Base-by-base conservation (phyloP, 176 grass and related monocot species). In the Pontederia crassipes region DNA sequence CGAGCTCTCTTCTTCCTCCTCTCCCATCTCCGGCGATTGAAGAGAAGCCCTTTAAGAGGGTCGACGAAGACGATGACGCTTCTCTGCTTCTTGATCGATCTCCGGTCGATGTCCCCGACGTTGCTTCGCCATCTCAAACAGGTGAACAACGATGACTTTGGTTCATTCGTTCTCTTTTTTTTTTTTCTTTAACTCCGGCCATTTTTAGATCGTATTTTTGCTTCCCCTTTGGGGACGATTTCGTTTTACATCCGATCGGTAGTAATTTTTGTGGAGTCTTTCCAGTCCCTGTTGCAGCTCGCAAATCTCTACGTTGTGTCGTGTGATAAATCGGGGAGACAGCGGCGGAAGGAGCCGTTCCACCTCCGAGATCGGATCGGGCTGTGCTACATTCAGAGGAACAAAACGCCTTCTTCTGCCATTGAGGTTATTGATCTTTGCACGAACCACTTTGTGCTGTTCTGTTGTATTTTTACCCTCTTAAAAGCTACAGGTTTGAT, bases 41-140 rank as follows among this genome's bases (percentile, higher is more conserved):
- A 7, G 32, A 40, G 2, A 40, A 40, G 6, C 2, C 32, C 1
- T 24, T 24, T 24, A 46, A 50, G 12, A 10, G 12, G 32, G 11
- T 3, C 10, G 66, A n/a, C 2, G 46, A 56, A 28, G 35, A 17
- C 50, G 28, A 97, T 97, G 92, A 75, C 76, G 81, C 64, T 97
- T 71, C 81, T 97, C 55, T 97, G 92, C 81, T 97, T 97, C 76
- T 72, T 97, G 59, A 66, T 97, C 49, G 92, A 96, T 83, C 78
- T 91, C 46, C 80, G 92, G 59, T 82, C 83, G 73, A 88, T 97
- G 52, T 73, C 87, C 17, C 76, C 73, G 55, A 59, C 75, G 13
- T 55, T 88, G 70, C 92, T 97, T 58, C 55, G 62, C 58, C 58
- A 66, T 78, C 79, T 91, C 73, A 97, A 97, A 75, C 78, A 84